Conservation (phyloP, 345 rosid species). For the Acer saccharum region DNA sequence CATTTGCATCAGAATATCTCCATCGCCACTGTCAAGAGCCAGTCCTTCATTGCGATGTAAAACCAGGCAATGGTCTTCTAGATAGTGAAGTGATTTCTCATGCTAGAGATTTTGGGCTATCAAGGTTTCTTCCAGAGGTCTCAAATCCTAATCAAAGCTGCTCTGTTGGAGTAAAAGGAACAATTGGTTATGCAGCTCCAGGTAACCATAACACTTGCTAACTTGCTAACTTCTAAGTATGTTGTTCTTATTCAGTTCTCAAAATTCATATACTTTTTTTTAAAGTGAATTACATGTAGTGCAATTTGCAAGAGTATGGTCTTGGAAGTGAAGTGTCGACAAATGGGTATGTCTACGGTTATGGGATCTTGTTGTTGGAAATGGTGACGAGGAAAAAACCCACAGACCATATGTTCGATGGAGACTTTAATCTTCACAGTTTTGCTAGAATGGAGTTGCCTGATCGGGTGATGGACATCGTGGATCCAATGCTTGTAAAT, state of each 20-base stretch:
- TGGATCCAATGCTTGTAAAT: too few relatives aligned
- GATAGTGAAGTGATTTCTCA: background rate
- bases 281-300: background rate
- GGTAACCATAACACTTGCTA: too few relatives aligned
- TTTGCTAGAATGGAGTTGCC: too few relatives aligned
- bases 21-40: background rate
- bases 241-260: background rate
- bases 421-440: background rate
- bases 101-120: constrained; percentile 22
- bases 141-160: background rate
- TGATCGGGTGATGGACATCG: too few relatives aligned
- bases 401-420: background rate
- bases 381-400: background rate
- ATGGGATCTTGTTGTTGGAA: background rate
- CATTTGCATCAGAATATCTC: background rate
- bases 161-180: background rate
- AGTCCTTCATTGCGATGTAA: background rate
- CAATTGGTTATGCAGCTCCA: constrained; percentile 21
- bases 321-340: background rate
- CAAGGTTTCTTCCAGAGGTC: background rate
- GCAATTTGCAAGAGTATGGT: constrained; percentile 20
- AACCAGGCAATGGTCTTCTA: too few relatives aligned
- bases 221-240: too few relatives aligned
- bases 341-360: background rate
- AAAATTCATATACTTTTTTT: background rate